Evolutionary conservation across 2,329 filamentous ascomycete species (phyloP).

Genomic region (Paraphoma chrysanthemicola): DNA sequence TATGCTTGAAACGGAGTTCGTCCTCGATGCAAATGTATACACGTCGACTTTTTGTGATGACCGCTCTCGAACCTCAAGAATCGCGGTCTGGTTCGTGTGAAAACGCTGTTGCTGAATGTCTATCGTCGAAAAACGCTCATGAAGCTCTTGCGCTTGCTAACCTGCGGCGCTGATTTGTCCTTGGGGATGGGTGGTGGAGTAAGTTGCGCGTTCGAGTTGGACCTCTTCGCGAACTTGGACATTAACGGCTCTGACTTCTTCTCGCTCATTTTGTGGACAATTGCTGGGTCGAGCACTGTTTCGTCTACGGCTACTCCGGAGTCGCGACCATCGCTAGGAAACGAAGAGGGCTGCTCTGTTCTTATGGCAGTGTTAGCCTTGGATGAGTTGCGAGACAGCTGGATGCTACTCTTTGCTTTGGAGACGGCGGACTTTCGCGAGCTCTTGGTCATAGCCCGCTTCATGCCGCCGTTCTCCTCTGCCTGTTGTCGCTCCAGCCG

Average conservation of each 20-base stretch:
- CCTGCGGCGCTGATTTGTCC: conserved; percentile 39
- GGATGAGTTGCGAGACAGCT: conserved; percentile 43
- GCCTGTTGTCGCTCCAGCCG: conserved; percentile 58
- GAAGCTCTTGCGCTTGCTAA: conserved; percentile 57
- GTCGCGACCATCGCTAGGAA: conserved; percentile 46
- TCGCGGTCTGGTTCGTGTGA: neutral
- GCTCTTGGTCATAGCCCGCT: conserved; percentile 48
- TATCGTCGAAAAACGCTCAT: conserved; percentile 51
- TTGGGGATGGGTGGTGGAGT: conserved; percentile 41
- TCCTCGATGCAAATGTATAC: conserved; percentile 10
- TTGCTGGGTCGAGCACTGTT: conserved; percentile 23
- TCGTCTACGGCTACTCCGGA: conserved; percentile 43
- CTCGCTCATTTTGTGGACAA: conserved; percentile 25
- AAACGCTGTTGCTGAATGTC: conserved; percentile 2
- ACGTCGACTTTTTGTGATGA: neutral
- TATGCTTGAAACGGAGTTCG: conserved; percentile 2
- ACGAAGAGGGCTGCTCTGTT: conserved; percentile 36
- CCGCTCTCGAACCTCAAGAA: neutral
- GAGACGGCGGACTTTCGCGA: conserved; percentile 40
- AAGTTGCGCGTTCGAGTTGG: conserved; percentile 19
- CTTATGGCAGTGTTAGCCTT: conserved; percentile 35
- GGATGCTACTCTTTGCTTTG: conserved; percentile 48
- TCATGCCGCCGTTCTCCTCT: conserved; percentile 52
- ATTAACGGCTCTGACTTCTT: conserved; percentile 34
- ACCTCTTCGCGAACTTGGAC: conserved; percentile 25